Evolutionary conservation across 768 basidiomycete genomes (phyloP), one percentile per base, ranked within the genome.

Genomic region (Termitomyces sp.): DNA sequence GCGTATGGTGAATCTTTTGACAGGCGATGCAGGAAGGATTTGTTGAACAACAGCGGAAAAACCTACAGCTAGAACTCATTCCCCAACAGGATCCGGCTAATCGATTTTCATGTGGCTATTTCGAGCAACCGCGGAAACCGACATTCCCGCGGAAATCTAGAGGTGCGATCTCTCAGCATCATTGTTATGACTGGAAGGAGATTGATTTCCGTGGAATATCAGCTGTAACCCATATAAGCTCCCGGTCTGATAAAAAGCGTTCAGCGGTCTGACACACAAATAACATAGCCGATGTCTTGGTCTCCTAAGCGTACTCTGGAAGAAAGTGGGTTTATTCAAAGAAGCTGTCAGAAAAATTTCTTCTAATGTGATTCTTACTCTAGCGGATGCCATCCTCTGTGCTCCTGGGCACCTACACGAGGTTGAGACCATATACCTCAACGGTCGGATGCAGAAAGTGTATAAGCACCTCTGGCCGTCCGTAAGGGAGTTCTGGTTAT

Each of bases 391-490:
- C 31, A 69, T 81, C 37, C 72, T 83, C 49, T 76, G 75, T 46
- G 75, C 74, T 43, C 74, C 77, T 26, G 79, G 79, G 51, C 72
- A 67, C 50, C 62, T 76, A 5, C 81, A 80, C 64, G 82, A 84
- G 63, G 67, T 77, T 24, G 78, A 84, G 63, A 74, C 71, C 7
- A 64, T 68, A 34, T 49, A 79, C 36, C 69, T 86, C 47, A 77
- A 85, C 47, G 82, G 80, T 13, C 72, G 79, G 51, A 65, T 78
- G 6, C 70, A 79, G 49, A 76, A 74, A 55, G 79, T 79, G 18
- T 87, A 84, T 72, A 85, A 83, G 70, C 78, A 82, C 62, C 70
- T 83, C 1, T 83, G 74, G 74, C 77, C 78, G 7, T 80, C 79
- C 6, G 63, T 85, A 20, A 73, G 83, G 34, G 73, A 73, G 36